These are phyloP conservation scores for Fraxinus latifolia DNA, from an alignment of 305 asterid genomes.

Conservation along the genomic window DNA sequence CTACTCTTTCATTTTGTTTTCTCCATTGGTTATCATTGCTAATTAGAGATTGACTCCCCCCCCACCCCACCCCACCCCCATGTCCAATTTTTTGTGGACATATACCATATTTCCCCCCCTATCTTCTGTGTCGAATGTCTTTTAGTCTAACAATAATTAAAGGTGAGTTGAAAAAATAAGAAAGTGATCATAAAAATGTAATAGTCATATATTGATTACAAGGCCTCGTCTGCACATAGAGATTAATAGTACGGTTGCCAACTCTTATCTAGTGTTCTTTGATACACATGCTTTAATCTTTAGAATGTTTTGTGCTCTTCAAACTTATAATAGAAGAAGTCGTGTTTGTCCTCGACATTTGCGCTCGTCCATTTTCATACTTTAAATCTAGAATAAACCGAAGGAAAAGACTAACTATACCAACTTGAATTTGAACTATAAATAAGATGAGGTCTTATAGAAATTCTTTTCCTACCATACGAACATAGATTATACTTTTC, in stretches of 20 bases:
- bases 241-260: neutral
- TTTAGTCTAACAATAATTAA: neutral
- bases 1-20: slow-evolving; percentile 23
- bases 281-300: neutral
- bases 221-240: neutral
- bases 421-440: neutral
- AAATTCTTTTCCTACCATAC: neutral
- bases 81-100: neutral
- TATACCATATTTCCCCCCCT: neutral
- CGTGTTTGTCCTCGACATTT: neutral
- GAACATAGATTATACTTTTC: neutral
- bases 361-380: neutral
- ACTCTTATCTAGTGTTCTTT: neutral
- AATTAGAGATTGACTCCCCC: neutral
- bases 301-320: neutral
- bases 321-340: neutral
- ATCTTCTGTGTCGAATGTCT: neutral
- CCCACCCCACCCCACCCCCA: neutral
- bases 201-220: neutral
- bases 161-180: neutral
- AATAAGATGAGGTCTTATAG: neutral
- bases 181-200: neutral
- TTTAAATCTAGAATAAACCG: neutral
- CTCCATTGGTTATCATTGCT: slow-evolving; percentile 16
- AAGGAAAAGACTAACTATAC: neutral